Evolutionary conservation across 495 filamentous ascomycete species (phyloP).

Genomic region (Hypoxylon subgilvum): DNA sequence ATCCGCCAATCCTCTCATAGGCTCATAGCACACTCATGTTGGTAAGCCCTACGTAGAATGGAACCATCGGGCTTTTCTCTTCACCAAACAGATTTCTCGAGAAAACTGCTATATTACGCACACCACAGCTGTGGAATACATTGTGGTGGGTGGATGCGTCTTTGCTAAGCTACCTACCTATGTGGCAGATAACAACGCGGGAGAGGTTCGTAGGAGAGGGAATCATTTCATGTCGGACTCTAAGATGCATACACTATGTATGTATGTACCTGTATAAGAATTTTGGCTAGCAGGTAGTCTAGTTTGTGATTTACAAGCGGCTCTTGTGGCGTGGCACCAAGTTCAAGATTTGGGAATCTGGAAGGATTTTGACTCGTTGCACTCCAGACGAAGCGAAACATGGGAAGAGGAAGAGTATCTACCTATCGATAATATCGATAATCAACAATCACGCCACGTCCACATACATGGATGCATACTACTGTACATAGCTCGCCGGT

Average conservation of each 20-base stretch:
- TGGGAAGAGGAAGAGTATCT: too few relatives aligned
- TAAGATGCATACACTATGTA: not conserved
- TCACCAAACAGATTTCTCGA: too few relatives aligned
- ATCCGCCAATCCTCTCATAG: constrained; percentile 18
- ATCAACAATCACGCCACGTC: constrained; percentile 5
- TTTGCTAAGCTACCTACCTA: too few relatives aligned
- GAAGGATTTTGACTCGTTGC: constrained; percentile 24
- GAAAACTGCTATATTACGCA: too few relatives aligned
- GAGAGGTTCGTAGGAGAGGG: too few relatives aligned
- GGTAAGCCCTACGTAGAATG: too few relatives aligned
- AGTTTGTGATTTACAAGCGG: not conserved
- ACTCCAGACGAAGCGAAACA: not conserved
- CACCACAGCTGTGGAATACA: too few relatives aligned
- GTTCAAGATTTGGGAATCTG: constrained; percentile 8
- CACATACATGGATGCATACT: not conserved
- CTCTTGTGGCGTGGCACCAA: constrained; percentile 6
- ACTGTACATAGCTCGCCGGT: too few relatives aligned
- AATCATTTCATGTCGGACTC: not conserved
- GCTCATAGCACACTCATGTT: not conserved
- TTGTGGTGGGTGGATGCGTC: too few relatives aligned
- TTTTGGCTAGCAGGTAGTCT: too few relatives aligned
- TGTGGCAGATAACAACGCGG: too few relatives aligned
- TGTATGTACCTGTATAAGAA: not conserved
- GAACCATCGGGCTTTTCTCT: constrained; percentile 4
- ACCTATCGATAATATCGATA: too few relatives aligned